These are phyloP conservation scores for Ramicandelaber brevisporus DNA, from an alignment of 192 early-diverging fungal species.

Conservation along the genomic window DNA sequence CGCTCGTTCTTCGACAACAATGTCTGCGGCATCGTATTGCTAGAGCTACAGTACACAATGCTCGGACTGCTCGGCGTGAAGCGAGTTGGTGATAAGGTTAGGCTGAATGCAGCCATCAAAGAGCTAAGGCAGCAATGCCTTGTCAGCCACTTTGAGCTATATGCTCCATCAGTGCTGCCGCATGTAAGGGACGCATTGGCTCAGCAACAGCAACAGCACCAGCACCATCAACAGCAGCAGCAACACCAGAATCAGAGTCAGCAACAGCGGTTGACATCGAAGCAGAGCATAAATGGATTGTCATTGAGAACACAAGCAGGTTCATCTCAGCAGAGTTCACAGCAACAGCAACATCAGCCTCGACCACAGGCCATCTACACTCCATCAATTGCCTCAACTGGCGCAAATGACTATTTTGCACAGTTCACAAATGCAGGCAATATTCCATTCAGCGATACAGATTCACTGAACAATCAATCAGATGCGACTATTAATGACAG, in stretches of 20 bases:
- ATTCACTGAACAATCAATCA: neutral
- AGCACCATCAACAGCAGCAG: conserved; percentile 1
- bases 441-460: conserved; percentile 1
- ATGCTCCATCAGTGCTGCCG: conserved; percentile 9
- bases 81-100: conserved; percentile 61
- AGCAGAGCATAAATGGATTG: conserved; percentile 5
- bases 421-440: conserved; percentile 1
- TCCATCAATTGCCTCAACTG: neutral
- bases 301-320: conserved; percentile 14
- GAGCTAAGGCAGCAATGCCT: conserved; percentile 31
- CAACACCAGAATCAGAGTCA: neutral
- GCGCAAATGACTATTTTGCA: conserved; percentile 1
- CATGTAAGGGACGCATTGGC: conserved; percentile 8
- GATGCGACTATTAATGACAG: conserved; percentile 1
- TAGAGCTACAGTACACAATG: conserved; percentile 58
- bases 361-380: conserved; percentile 2
- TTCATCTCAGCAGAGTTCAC: conserved; percentile 7
- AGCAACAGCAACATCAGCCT: neutral
- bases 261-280: conserved; percentile 1
- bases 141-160: conserved; percentile 1
- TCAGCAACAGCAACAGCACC: conserved; percentile 5
- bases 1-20: conserved; percentile 32
- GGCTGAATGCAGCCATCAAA: conserved; percentile 52
- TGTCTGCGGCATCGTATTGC: conserved; percentile 55
- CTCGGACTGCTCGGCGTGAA: conserved; percentile 61